Percentiles rank a stretch among this genome's conserved stretches.
phyloP scores from a whole-genome alignment of 768 basidiomycete genomes.

The Pleurotus giganteus region DNA sequence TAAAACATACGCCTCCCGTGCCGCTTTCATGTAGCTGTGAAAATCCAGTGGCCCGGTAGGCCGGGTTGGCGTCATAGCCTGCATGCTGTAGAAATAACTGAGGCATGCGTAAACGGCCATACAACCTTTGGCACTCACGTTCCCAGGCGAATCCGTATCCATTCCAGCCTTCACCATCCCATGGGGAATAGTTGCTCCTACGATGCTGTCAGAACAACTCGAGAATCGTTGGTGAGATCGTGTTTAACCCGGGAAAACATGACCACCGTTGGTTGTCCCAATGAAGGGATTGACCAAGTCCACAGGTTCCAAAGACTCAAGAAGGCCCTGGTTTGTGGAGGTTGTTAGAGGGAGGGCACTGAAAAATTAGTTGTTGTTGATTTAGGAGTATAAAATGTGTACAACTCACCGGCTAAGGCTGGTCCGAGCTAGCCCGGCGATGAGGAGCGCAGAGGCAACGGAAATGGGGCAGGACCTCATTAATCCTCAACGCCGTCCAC shows the following conservation, averaged over 20 bases:
- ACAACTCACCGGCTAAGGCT: background rate
- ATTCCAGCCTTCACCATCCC: constrained; percentile 68
- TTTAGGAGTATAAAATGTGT: background rate
- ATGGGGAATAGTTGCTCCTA: constrained; percentile 65
- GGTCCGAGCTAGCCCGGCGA: background rate
- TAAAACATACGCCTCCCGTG: constrained; percentile 49
- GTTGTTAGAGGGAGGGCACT: too few species aligned
- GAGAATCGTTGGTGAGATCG: background rate
- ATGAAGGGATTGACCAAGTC: constrained; percentile 58
- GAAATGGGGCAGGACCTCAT: background rate
- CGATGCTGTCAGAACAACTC: background rate
- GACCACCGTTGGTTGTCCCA: constrained; percentile 62
- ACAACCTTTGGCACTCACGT: constrained; percentile 32
- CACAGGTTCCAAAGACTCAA: constrained; percentile 28
- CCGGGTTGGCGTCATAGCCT: constrained; percentile 42
- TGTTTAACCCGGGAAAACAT: constrained; percentile 58
- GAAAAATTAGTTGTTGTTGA: background rate
- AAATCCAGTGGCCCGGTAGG: constrained; percentile 52
- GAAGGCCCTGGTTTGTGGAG: too few species aligned
- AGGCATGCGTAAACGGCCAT: background rate
- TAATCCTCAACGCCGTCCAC: background rate
- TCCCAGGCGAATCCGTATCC: constrained; percentile 65
- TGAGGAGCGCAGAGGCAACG: background rate
- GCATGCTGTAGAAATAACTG: constrained; percentile 33
- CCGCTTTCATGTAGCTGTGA: constrained; percentile 65